Conservation (phyloP, 1,284 basidiomycete species). For the Pisolithus thermaeus region DNA sequence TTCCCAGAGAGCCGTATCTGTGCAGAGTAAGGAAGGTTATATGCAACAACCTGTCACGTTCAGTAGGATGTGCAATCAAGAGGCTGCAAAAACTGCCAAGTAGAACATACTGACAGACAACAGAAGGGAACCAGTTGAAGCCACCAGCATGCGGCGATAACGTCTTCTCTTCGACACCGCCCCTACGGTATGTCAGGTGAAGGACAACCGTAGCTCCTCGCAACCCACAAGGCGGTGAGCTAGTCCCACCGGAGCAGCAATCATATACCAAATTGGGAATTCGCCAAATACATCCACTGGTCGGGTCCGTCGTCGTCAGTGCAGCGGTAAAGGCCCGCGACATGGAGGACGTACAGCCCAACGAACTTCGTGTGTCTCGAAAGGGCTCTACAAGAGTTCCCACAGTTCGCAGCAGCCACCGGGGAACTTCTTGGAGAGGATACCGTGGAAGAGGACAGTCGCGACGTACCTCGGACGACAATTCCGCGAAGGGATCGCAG, state of each 20-base stretch:
- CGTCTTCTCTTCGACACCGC: conserved; percentile 19
- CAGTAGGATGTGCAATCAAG: background rate
- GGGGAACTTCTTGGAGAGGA: conserved; percentile 4
- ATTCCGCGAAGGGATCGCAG: background rate
- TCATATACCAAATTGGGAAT: conserved; percentile 1
- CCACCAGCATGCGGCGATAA: conserved; percentile 28
- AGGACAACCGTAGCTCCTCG: background rate
- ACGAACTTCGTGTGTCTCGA: conserved; percentile 32
- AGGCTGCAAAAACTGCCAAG: background rate
- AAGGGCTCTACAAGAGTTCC: conserved; percentile 33
- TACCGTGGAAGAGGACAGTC: background rate
- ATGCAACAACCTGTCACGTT: background rate
- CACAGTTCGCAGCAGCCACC: conserved; percentile 15
- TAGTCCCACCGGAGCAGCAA: conserved; percentile 16
- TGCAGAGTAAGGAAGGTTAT: background rate
- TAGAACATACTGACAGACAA: conserved; percentile 7
- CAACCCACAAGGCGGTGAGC: conserved; percentile 24
- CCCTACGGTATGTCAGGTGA: conserved; percentile 8
- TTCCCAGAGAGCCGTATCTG: background rate
- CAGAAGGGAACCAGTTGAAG: background rate
- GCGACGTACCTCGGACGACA: background rate
- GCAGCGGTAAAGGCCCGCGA: background rate
- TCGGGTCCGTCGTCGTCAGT: background rate
- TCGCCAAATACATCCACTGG: background rate
- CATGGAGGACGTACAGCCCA: conserved; percentile 41